Evolutionary conservation across 2,329 filamentous ascomycete species (phyloP).

Genomic region (Pseudogymnoascus destructans): DNA sequence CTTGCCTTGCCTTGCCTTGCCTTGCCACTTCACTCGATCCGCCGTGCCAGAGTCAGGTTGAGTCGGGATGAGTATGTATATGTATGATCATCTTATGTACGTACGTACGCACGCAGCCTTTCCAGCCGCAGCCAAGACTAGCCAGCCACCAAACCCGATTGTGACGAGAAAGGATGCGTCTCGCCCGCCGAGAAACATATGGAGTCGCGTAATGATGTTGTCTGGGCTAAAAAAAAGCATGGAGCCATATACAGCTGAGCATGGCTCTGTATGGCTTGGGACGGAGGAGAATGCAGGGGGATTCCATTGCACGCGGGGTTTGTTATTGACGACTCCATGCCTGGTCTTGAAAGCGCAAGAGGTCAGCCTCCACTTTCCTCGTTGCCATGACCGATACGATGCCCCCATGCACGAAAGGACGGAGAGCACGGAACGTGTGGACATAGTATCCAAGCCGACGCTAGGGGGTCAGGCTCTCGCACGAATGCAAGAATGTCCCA

Average conservation of each 20-base stretch:
- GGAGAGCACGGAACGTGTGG: not conserved
- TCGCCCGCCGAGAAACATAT: slow-evolving; percentile 6
- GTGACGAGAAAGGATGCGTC: slow-evolving; percentile 6
- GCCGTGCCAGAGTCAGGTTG: slow-evolving; percentile 1
- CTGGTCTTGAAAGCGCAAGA: slow-evolving; percentile 8
- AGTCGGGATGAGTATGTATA: too few species aligned
- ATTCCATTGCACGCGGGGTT: slow-evolving; percentile 3
- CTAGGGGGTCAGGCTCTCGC: slow-evolving; percentile 7
- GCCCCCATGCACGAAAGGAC: not conserved
- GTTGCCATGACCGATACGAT: slow-evolving; percentile 3
- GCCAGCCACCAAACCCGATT: slow-evolving; percentile 6
- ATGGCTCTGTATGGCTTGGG: slow-evolving; percentile 3
- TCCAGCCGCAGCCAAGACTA: slow-evolving; percentile 5
- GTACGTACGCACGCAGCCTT: not conserved
- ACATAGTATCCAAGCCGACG: slow-evolving; percentile 5
- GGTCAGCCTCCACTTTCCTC: slow-evolving; percentile 7
- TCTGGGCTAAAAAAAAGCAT: slow-evolving; percentile 7
- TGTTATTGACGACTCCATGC: slow-evolving; percentile 3
- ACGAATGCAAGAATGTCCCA: too few species aligned
- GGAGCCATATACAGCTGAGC: slow-evolving; percentile 5
- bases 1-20: slow-evolving; percentile 3
- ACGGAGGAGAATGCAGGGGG: slow-evolving; percentile 1
- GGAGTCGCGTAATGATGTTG: slow-evolving; percentile 5
- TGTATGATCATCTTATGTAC: slow-evolving; percentile 4
- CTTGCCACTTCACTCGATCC: slow-evolving; percentile 5